Evolutionary conservation across 768 basidiomycete species (phyloP), one percentile per base, ranked within the genome.

Genomic region (Amanita exitialis): DNA sequence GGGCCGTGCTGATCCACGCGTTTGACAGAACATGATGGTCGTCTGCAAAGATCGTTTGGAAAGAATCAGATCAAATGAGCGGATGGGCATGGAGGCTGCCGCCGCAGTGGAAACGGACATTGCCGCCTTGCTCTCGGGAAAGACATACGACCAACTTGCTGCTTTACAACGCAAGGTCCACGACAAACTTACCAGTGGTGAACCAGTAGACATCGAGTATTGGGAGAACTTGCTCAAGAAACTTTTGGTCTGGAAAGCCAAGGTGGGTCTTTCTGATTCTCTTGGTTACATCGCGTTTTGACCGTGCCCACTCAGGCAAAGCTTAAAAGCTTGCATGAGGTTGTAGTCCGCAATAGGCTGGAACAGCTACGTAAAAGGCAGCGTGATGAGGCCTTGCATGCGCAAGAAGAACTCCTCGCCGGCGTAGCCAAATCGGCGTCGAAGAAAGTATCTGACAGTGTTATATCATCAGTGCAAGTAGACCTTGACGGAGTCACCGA

Each of bases 361-460:
- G 96, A 98, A 61, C 93, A 98, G 60, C 80, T 99, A 46, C 88
- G 96, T 49, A 93, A 93, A 65, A 80, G 86, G 47, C 96, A 99
- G 67, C 79, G 96, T 52, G 95, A 98, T 59, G 96, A 98, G 64
- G 96, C 96, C 3, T 64, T 94, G 44, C 88, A 89, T 58, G 92
- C 93, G 0, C 92, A 96, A 60, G 86, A 92, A 64, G 95, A 99
- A 62, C 70, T 89, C 39, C 73, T 88, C 49, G 86, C 88, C 28
- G 88, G 85, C 41, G 89, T 90, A 49, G 82, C 77, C 34, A 78
- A 73, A 48, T 73, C 76, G 23, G 82, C 77, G 3, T 77, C 75
- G 9, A 64, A 63, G 44, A 69, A 59, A 44, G 52, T 56, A 51
- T 59, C 61, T 35, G 58, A 62, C 62, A 74, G 61, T 64, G 68